phyloP scores from a whole-genome alignment of 495 filamentous ascomycete genomes.

The Penicillium crystallinum region DNA sequence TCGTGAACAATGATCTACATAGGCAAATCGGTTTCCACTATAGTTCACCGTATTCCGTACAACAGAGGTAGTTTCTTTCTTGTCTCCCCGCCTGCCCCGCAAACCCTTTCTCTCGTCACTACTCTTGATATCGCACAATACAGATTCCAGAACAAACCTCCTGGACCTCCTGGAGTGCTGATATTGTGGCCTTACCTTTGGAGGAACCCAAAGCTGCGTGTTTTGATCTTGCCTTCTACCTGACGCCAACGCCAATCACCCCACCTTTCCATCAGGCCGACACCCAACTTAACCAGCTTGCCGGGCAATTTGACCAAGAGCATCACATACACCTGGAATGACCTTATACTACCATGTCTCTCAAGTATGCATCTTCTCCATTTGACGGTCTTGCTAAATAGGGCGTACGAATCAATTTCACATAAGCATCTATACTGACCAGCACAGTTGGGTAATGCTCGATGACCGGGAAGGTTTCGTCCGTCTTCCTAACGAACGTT shows the following conservation, averaged over 20 bases:
- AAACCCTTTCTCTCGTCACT: constrained; percentile 7
- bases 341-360: constrained; percentile 11
- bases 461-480: constrained; percentile 59
- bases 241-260: background rate
- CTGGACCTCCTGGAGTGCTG: background rate
- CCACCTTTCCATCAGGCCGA: background rate
- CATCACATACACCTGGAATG: background rate
- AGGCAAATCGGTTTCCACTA: background rate
- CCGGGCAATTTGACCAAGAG: background rate
- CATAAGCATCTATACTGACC: background rate
- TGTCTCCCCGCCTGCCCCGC: constrained; percentile 25
- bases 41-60: background rate
- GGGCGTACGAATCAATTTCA: background rate
- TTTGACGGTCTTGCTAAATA: background rate
- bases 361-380: background rate
- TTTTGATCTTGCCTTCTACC: background rate
- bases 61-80: background rate
- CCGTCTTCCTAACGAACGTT: constrained; percentile 62
- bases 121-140: background rate
- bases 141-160: background rate
- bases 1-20: background rate
- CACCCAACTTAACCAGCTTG: no score
- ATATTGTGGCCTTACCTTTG: background rate
- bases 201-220: no score
- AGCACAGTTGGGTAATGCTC: constrained; percentile 74